Evolutionary conservation across 345 rosid genomes (phyloP).

Genomic region (Eutrema heterophyllum): DNA sequence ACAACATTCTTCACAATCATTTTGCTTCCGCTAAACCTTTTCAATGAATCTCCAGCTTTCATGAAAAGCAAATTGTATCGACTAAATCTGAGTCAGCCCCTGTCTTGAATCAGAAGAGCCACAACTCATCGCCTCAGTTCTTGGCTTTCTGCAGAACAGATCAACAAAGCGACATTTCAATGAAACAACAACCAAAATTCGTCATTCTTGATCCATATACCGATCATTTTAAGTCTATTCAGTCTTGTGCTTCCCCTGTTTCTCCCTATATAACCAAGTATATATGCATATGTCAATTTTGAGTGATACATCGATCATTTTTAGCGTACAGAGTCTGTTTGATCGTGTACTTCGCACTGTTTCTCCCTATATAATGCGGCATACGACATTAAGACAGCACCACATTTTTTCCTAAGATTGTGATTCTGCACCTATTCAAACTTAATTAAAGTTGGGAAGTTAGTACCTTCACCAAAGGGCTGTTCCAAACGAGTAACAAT

Average conservation of each 20-base stretch:
- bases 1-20: slow-evolving; percentile 10
- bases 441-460: background rate
- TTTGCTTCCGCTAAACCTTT: slow-evolving; percentile 13
- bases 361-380: background rate
- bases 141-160: slow-evolving; percentile 13
- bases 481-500: slow-evolving; percentile 66
- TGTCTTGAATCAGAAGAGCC: background rate
- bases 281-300: background rate
- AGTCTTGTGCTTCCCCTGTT: background rate
- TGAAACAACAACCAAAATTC: background rate
- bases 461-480: slow-evolving; percentile 49
- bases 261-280: background rate
- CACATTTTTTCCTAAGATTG: background rate
- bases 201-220: background rate
- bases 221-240: background rate
- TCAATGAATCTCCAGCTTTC: slow-evolving; percentile 17
- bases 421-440: background rate
- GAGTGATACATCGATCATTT: background rate
- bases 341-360: background rate
- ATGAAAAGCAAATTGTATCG: slow-evolving; percentile 5
- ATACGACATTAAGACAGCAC: background rate
- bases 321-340: background rate
- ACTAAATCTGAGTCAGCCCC: slow-evolving; percentile 13
- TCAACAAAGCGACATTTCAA: background rate
- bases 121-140: slow-evolving; percentile 5